These are phyloP conservation scores for Phytophthora fragariae DNA, from an alignment of 352 stramenopile genomes.

Conservation along the genomic window DNA sequence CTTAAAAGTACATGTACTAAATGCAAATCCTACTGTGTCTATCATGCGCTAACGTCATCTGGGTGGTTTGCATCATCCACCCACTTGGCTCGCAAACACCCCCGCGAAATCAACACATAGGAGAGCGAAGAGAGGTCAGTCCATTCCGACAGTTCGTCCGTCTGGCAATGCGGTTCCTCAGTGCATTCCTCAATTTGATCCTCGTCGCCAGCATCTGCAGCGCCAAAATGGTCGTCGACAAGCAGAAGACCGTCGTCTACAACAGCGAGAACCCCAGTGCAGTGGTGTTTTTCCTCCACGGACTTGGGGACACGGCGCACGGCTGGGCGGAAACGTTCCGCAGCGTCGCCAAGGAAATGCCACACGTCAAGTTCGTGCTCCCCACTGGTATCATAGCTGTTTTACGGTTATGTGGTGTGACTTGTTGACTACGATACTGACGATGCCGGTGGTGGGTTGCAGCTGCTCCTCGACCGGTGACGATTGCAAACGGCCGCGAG, in stretches of 20 bases:
- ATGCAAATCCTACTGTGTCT: neutral
- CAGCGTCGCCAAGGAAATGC: constrained; percentile 56
- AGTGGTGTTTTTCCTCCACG: constrained; percentile 81
- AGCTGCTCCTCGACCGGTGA: constrained; percentile 90
- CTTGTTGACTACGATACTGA: too few species aligned
- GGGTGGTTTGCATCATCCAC: constrained; percentile 24
- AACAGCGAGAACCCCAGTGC: constrained; percentile 31
- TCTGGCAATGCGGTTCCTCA: constrained; percentile 2
- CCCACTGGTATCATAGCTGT: constrained; percentile 46
- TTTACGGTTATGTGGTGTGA: too few species aligned
- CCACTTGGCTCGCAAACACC: neutral
- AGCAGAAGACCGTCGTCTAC: constrained; percentile 43
- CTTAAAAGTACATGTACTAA: neutral
- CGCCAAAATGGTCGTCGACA: constrained; percentile 39
- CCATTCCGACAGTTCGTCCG: constrained; percentile 19
- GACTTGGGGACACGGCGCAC: constrained; percentile 92
- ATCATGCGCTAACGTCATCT: constrained; percentile 4
- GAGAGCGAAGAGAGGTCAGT: neutral
- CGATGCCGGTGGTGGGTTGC: too few species aligned
- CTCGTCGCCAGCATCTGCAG: constrained; percentile 13
- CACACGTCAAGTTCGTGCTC: constrained; percentile 81
- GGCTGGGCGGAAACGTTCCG: constrained; percentile 73
- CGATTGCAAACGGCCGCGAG: constrained; percentile 91
- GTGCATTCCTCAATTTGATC: constrained; percentile 32
- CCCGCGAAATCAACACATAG: neutral